A percentile compares a stretch with the other conserved stretches of the same genome.
These are phyloP conservation scores for Hymenoscyphus fructigenus DNA, from an alignment of 2,329 filamentous ascomycete genomes.

Conservation along the genomic window DNA sequence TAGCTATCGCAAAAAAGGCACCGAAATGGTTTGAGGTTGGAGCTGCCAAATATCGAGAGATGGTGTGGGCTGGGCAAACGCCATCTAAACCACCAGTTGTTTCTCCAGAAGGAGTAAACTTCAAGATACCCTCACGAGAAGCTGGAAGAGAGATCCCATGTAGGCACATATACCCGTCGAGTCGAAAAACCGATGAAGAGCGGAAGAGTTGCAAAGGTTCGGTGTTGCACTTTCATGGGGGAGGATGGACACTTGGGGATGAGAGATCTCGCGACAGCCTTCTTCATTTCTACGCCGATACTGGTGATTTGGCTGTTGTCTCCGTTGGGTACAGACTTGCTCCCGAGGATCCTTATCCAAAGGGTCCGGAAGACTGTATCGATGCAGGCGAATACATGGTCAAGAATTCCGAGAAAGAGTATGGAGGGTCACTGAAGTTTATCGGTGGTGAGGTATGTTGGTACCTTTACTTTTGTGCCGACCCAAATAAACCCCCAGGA, in stretches of 20 bases:
- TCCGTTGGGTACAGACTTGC: slow-evolving; percentile 60
- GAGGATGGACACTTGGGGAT: slow-evolving; percentile 42
- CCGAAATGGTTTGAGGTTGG: slow-evolving; percentile 56
- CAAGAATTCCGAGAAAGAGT: slow-evolving; percentile 44
- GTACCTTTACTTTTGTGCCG: background rate
- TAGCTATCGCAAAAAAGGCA: slow-evolving; percentile 32
- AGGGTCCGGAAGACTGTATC: slow-evolving; percentile 54
- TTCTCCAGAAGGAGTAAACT: slow-evolving; percentile 47
- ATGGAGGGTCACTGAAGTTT: slow-evolving; percentile 44
- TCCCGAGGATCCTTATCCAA: slow-evolving; percentile 58
- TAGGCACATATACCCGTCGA: slow-evolving; percentile 35
- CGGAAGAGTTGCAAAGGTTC: slow-evolving; percentile 49
- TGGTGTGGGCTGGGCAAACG: slow-evolving; percentile 54
- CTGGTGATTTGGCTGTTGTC: slow-evolving; percentile 48
- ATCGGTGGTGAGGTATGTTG: slow-evolving; percentile 45
- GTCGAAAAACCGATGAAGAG: slow-evolving; percentile 41
- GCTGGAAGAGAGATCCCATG: slow-evolving; percentile 50
- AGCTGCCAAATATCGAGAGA: slow-evolving; percentile 52
- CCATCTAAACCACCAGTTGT: slow-evolving; percentile 47
- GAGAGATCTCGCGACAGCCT: slow-evolving; percentile 38
- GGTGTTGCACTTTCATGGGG: slow-evolving; percentile 57
- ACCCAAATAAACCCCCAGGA: background rate
- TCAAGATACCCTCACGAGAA: slow-evolving; percentile 52
- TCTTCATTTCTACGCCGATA: slow-evolving; percentile 50
- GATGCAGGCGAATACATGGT: slow-evolving; percentile 55